Evolutionary conservation across 106 monocot species (phyloP).

Genomic region (Dioscorea zingiberensis): DNA sequence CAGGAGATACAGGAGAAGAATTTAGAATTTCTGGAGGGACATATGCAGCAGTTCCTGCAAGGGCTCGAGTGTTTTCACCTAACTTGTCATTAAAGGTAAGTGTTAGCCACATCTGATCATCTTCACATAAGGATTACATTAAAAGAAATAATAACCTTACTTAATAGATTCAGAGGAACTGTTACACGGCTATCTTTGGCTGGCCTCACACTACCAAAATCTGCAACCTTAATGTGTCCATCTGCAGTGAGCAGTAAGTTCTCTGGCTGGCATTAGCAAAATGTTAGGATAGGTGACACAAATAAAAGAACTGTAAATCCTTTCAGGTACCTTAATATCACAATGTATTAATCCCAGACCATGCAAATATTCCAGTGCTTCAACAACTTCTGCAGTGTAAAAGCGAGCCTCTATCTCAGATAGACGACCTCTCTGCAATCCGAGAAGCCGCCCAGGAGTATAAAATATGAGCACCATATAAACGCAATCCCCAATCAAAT

Average conservation of each 20-base stretch:
- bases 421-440: slow-evolving; percentile 37
- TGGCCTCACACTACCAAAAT: slow-evolving; percentile 97
- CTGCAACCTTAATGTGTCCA: slow-evolving; percentile 95
- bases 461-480: neutral
- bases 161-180: slow-evolving; percentile 73
- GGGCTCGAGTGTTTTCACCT: slow-evolving; percentile 93
- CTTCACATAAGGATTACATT: neutral
- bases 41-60: slow-evolving; percentile 97
- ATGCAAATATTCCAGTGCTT: slow-evolving; percentile 49
- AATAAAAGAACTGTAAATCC: neutral
- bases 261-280: slow-evolving; percentile 75
- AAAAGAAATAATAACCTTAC: slow-evolving; percentile 25
- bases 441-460: neutral
- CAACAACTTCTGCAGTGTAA: slow-evolving; percentile 44
- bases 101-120: slow-evolving; percentile 1
- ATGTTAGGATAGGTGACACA: slow-evolving; percentile 14
- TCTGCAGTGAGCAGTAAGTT: slow-evolving; percentile 86
- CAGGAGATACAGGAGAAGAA: slow-evolving; percentile 84
- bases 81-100: slow-evolving; percentile 7
- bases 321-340: slow-evolving; percentile 71
- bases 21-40: slow-evolving; percentile 97
- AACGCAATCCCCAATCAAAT: no score
- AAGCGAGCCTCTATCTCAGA: slow-evolving; percentile 37
- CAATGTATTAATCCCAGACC: slow-evolving; percentile 44
- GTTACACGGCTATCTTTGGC: slow-evolving; percentile 59